Conservation (phyloP, 441 rosid species). For the Dalechampia spathulata region DNA sequence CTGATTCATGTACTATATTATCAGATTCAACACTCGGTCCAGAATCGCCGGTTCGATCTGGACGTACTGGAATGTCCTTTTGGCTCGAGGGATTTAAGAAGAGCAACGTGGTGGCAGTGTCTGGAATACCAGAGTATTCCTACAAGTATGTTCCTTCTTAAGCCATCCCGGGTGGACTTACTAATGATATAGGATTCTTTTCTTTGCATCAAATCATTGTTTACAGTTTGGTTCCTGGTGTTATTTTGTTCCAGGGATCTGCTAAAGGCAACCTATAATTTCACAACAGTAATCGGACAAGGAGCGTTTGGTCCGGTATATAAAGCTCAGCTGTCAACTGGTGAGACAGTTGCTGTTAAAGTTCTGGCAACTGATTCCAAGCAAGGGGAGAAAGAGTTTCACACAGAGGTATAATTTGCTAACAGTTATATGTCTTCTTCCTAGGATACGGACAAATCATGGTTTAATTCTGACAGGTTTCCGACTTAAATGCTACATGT, state of each 20-base stretch:
- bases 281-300: slow-evolving; percentile 85
- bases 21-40: slow-evolving; percentile 89
- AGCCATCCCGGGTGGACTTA: no score
- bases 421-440: slow-evolving; percentile 10
- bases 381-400: slow-evolving; percentile 98
- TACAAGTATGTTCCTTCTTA: slow-evolving; percentile 59
- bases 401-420: slow-evolving; percentile 63
- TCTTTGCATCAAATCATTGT: background rate
- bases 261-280: slow-evolving; percentile 87
- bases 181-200: no score
- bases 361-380: slow-evolving; percentile 94
- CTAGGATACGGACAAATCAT: background rate
- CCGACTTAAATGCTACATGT: slow-evolving; percentile 6
- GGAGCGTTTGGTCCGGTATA: slow-evolving; percentile 99
- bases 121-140: slow-evolving; percentile 92
- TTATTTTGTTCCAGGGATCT: slow-evolving; percentile 68
- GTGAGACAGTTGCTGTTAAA: slow-evolving; percentile 90
- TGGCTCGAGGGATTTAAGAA: slow-evolving; percentile 76
- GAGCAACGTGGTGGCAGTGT: slow-evolving; percentile 51
- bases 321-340: slow-evolving; percentile 89
- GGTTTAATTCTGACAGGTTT: background rate
- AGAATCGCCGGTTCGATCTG: slow-evolving; percentile 75
- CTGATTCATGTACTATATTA: slow-evolving; percentile 55
- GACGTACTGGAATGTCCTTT: slow-evolving; percentile 46
- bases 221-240: slow-evolving; percentile 10